Evolutionary conservation across 495 filamentous ascomycete genomes (phyloP).

Genomic region (Parathielavia hyrcaniae): DNA sequence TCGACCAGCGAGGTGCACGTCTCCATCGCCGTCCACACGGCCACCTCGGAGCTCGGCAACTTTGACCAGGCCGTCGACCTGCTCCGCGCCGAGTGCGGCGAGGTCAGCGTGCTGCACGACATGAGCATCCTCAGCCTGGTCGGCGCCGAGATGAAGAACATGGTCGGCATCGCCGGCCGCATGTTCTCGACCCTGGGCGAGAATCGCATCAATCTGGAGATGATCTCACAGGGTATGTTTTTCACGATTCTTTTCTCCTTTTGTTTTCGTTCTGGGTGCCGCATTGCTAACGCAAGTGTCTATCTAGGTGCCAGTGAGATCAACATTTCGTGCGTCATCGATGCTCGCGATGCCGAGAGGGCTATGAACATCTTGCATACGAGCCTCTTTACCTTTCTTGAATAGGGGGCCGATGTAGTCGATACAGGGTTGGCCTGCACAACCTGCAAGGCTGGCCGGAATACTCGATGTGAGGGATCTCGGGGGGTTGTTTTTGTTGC

Average conservation of each 20-base stretch:
- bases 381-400: conserved; percentile 68
- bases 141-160: conserved; percentile 90
- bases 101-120: conserved; percentile 73
- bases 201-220: conserved; percentile 86
- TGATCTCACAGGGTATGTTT: conserved; percentile 83
- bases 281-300: conserved; percentile 2
- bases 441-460: no score
- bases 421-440: no score
- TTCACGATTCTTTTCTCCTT: neutral
- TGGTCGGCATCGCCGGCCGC: conserved; percentile 79
- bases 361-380: conserved; percentile 95
- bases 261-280: neutral
- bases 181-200: conserved; percentile 90
- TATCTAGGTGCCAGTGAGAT: conserved; percentile 85
- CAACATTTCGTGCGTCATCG: conserved; percentile 96
- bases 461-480: no score
- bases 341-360: conserved; percentile 78
- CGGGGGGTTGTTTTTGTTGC: no score
- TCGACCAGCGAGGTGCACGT: conserved; percentile 93
- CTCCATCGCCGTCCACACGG: conserved; percentile 85
- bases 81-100: conserved; percentile 62
- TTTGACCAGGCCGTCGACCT: conserved; percentile 63
- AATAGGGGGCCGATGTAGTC: conserved; percentile 24
- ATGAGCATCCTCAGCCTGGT: conserved; percentile 93
- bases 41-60: conserved; percentile 56